These are phyloP conservation scores for Aquanectria penicillioides DNA, from an alignment of 2,329 filamentous ascomycete species.

Conservation along the genomic window DNA sequence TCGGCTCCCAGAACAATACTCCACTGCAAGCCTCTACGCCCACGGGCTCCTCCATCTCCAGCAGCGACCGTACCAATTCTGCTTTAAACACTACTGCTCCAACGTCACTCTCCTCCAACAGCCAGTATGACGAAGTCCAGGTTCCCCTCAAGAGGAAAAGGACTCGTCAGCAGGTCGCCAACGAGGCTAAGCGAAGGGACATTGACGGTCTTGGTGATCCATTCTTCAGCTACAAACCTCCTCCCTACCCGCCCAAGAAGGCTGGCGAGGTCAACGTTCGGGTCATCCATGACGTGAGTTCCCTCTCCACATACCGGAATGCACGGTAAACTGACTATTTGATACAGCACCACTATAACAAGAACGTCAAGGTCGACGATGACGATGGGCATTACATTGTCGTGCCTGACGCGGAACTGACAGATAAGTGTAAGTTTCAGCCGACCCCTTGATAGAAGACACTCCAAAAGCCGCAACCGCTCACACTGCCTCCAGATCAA, in stretches of 20 bases:
- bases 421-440: constrained; percentile 82
- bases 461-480: constrained; percentile 7
- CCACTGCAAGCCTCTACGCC: constrained; percentile 74
- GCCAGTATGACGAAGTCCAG: constrained; percentile 71
- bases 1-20: constrained; percentile 76
- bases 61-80: constrained; percentile 85
- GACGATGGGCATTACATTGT: constrained; percentile 98
- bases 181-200: constrained; percentile 83
- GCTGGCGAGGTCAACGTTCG: constrained; percentile 79
- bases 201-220: constrained; percentile 76
- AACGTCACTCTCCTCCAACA: constrained; percentile 76
- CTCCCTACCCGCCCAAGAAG: constrained; percentile 89
- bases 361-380: constrained; percentile 85
- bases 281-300: constrained; percentile 70
- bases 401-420: constrained; percentile 84
- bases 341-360: constrained; percentile 52
- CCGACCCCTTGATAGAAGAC: too few relatives aligned
- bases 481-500: constrained; percentile 69
- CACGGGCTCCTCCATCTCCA: constrained; percentile 79
- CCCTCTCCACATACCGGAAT: constrained; percentile 13
- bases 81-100: constrained; percentile 86
- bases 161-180: constrained; percentile 81
- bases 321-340: constrained; percentile 19
- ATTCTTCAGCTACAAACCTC: constrained; percentile 84
- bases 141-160: constrained; percentile 92